These are phyloP conservation scores for Crassisporium funariophilum DNA, from an alignment of 768 basidiomycete genomes.

Conservation along the genomic window DNA sequence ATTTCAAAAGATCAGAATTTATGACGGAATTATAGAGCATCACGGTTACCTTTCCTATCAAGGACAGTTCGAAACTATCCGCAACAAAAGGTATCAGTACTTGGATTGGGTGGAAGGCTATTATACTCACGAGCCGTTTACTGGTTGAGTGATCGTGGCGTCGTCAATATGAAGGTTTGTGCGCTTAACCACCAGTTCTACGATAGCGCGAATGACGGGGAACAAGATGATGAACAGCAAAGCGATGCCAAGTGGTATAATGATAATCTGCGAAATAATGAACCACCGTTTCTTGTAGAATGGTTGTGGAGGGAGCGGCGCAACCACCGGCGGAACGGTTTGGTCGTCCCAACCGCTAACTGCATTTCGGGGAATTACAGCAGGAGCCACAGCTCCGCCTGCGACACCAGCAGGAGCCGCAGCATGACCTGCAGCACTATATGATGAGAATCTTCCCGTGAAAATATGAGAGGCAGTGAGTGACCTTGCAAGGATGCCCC, in stretches of 20 bases:
- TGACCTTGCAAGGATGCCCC: slow-evolving; percentile 37
- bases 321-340: slow-evolving; percentile 11
- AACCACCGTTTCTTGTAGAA: slow-evolving; percentile 68
- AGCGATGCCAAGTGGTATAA: slow-evolving; percentile 55
- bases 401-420: slow-evolving; percentile 30
- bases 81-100: neutral
- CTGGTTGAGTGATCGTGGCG: slow-evolving; percentile 52
- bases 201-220: slow-evolving; percentile 68
- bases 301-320: slow-evolving; percentile 32
- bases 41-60: slow-evolving; percentile 59
- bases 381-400: slow-evolving; percentile 1
- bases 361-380: slow-evolving; percentile 12
- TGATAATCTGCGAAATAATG: slow-evolving; percentile 56
- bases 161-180: slow-evolving; percentile 53
- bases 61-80: slow-evolving; percentile 49
- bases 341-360: slow-evolving; percentile 24
- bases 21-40: neutral
- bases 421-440: slow-evolving; percentile 31
- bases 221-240: slow-evolving; percentile 69
- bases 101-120: neutral
- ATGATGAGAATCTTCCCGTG: neutral
- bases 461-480: slow-evolving; percentile 2
- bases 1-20: neutral
- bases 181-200: slow-evolving; percentile 63
- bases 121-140: slow-evolving; percentile 56